Base-by-base conservation (phyloP, 176 grass and related monocot species). In the Microstegium vimineum region DNA sequence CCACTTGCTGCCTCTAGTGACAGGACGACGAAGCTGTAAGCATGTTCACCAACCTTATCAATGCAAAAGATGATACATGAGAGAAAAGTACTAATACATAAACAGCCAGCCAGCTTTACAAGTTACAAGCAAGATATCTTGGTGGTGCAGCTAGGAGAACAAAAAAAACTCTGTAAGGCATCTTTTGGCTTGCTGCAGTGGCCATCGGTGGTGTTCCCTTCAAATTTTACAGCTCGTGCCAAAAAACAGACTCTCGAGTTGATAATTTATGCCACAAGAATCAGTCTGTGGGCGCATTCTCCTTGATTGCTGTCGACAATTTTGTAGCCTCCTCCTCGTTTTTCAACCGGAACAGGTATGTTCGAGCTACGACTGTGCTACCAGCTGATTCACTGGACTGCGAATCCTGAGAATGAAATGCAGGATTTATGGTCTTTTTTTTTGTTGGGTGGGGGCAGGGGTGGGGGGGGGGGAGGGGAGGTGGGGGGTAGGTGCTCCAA, bases 301-400 rank as follows among this genome's bases (percentile, higher is more conserved):
- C 95, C 81, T 91, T 98, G 2, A 98, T 93, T 47, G 69, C 84
- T 47, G 87, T 71, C 4, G 92, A 90, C 26, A 98, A 77, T 49
- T 90, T 91, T 33, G 67, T 69, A 66, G 95, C 92, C n/a, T 61
- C 90, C 35, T 90, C 95, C 47, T 85, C 92, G 43, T 94, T 98
- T 86, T 86, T 98, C 69, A 98, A 76, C 20, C 85, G 80, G 56
- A 98, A 28, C 6, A 98, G 84, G 76, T 88, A 98, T 31, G 89
- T 93, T 11, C 85, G 88, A 22, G 92, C 82, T 47, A 91, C 82
- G 33, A 94, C 84, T 5, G 34, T 71, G 32, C 25, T 38, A 37
- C 38, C 57, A 13, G 11, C 73, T 62, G 84, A 63, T 82, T 86
- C 88, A 3, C 61, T 69, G 71, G 76, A 71, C 63, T 86, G 73